Percentiles rank a stretch among this genome's conserved stretches.
Conservation (phyloP, 2,329 filamentous ascomycete species). For the Fusarium transvaalense region DNA sequence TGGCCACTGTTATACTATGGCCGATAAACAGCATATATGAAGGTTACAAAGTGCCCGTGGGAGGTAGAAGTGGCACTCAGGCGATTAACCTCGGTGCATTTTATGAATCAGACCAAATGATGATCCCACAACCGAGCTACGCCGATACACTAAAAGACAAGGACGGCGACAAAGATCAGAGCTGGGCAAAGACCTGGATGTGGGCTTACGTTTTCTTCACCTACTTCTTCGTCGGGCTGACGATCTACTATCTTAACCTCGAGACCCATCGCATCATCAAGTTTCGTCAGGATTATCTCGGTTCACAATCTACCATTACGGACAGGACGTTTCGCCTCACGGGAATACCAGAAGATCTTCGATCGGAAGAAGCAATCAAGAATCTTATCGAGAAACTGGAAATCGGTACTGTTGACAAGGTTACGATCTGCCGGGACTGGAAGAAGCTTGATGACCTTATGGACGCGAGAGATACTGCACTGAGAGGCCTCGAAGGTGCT, state of each 20-base stretch:
- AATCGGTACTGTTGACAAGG: slow-evolving; percentile 89
- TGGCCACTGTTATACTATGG: slow-evolving; percentile 82
- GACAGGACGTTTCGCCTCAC: slow-evolving; percentile 93
- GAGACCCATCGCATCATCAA: slow-evolving; percentile 89
- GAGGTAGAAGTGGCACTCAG: neutral
- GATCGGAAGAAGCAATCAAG: slow-evolving; percentile 86
- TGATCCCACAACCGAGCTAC: slow-evolving; percentile 29
- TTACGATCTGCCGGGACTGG: slow-evolving; percentile 91
- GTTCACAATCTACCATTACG: slow-evolving; percentile 93
- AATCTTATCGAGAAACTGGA: slow-evolving; percentile 87
- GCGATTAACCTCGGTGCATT: neutral
- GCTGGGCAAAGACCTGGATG: slow-evolving; percentile 67
- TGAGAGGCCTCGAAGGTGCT: slow-evolving; percentile 83
- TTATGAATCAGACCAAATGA: slow-evolving; percentile 26
- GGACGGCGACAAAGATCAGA: slow-evolving; percentile 51
- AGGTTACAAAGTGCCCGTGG: slow-evolving; percentile 3
- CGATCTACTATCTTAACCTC: slow-evolving; percentile 83
- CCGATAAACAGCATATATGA: slow-evolving; percentile 82
- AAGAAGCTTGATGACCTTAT: slow-evolving; percentile 81
- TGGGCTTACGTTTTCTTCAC: slow-evolving; percentile 97
- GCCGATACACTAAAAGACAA: slow-evolving; percentile 48
- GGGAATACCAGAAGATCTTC: slow-evolving; percentile 83
- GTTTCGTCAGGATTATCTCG: slow-evolving; percentile 89
- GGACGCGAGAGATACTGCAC: slow-evolving; percentile 70
- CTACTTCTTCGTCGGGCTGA: slow-evolving; percentile 88